phyloP scores from a whole-genome alignment of 441 rosid species.

The Gossypium trilobum region DNA sequence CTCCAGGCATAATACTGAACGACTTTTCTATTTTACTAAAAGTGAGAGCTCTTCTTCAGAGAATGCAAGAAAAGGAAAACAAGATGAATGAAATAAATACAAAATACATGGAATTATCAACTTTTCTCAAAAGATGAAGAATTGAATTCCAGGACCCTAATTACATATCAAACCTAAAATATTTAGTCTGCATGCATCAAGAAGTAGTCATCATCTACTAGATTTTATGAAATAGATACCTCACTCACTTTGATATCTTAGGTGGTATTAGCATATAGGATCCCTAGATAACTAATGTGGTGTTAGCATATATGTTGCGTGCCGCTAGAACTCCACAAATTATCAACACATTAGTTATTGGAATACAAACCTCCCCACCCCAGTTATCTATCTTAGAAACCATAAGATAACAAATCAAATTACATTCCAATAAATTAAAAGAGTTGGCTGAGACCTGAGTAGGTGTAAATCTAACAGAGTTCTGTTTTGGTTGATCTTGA shows the following conservation, averaged over 20 bases:
- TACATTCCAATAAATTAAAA: conserved; percentile 4
- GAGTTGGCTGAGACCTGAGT: conserved; percentile 61
- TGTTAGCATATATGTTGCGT: neutral
- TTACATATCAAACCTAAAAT: neutral
- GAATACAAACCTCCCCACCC: neutral
- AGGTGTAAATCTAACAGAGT: conserved; percentile 86
- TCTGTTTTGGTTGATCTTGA: conserved; percentile 96
- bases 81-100: neutral
- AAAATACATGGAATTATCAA: neutral
- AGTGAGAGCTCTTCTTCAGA: neutral
- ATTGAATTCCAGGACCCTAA: neutral
- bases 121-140: neutral
- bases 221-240: neutral
- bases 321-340: neutral
- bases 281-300: neutral
- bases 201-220: neutral
- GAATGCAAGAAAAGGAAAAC: neutral
- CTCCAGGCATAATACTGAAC: neutral
- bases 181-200: neutral
- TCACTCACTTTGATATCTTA: neutral
- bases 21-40: neutral
- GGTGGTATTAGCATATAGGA: neutral
- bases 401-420: conserved; percentile 10
- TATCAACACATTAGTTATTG: neutral
- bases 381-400: neutral